phyloP scores from a whole-genome alignment of 257 asterid genomes.

The Solanum medicagineum region DNA sequence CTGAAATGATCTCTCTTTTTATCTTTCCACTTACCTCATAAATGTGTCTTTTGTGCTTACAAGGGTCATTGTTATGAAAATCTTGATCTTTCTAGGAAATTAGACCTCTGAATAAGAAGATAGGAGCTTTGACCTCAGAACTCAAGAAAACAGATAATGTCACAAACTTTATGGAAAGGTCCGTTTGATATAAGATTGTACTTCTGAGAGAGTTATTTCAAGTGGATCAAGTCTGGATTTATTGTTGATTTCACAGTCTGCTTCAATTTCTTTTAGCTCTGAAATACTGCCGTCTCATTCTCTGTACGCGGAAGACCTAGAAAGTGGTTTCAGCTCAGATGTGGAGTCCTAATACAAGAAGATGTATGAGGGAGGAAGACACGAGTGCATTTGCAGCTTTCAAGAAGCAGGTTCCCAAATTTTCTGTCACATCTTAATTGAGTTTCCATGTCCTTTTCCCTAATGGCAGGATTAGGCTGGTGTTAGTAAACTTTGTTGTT shows the following conservation, averaged over 20 bases:
- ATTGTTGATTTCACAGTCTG: background rate
- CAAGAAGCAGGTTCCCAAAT: conserved; percentile 37
- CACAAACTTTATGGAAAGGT: conserved; percentile 79
- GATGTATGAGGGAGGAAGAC: conserved; percentile 72
- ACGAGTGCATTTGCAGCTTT: conserved; percentile 91
- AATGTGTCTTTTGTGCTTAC: conserved; percentile 2
- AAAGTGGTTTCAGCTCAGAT: conserved; percentile 86
- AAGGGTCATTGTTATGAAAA: background rate
- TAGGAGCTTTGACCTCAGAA: conserved; percentile 62
- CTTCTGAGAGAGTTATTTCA: conserved; percentile 82
- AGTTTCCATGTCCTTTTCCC: background rate
- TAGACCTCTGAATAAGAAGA: conserved; percentile 78
- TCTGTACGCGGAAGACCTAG: conserved; percentile 88
- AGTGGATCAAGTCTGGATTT: conserved; percentile 54
- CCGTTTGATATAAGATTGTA: conserved; percentile 92
- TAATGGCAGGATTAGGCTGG: background rate
- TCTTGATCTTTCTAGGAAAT: conserved; percentile 53
- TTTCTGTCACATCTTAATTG: background rate
- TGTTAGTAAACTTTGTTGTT: background rate
- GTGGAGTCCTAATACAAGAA: conserved; percentile 94
- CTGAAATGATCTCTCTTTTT: background rate
- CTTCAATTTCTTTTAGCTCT: conserved; percentile 7
- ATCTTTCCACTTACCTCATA: background rate
- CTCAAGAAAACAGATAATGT: conserved; percentile 93
- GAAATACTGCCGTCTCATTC: conserved; percentile 5